phyloP scores from a whole-genome alignment of 306 rosid species.

The Sophora flavescens region DNA sequence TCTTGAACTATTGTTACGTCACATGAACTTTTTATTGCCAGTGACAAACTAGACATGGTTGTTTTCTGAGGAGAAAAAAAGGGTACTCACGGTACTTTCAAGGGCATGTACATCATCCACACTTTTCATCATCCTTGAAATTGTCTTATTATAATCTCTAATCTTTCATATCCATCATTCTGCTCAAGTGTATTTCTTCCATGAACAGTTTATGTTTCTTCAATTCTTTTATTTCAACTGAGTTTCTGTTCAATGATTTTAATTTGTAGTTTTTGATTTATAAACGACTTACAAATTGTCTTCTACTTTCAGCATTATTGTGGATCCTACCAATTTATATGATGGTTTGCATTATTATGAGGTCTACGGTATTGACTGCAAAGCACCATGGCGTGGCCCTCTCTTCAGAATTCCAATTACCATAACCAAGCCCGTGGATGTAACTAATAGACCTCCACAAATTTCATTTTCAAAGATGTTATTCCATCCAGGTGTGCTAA shows the following conservation, averaged over 20 bases:
- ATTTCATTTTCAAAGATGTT: conserved; percentile 73
- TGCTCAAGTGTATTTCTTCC: conserved; percentile 23
- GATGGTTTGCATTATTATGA: conserved; percentile 94
- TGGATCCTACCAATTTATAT: conserved; percentile 79
- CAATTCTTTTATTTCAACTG: conserved; percentile 31
- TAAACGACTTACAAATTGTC: conserved; percentile 38
- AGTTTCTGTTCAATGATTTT: conserved; percentile 21
- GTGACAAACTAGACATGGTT: conserved; percentile 32
- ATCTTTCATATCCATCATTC: conserved; percentile 18
- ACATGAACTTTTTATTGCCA: conserved; percentile 21
- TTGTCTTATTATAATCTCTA: conserved; percentile 33
- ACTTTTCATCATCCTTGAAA: conserved; percentile 22
- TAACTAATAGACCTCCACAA: conserved; percentile 69
- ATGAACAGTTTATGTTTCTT: neutral
- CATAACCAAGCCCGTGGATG: conserved; percentile 79
- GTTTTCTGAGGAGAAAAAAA: neutral
- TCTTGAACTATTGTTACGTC: conserved; percentile 6
- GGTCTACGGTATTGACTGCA: conserved; percentile 88
- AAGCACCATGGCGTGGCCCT: conserved; percentile 98
- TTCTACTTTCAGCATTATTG: conserved; percentile 73
- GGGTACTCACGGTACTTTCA: neutral
- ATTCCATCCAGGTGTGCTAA: conserved; percentile 82
- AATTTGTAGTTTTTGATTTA: conserved; percentile 32
- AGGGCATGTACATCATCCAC: conserved; percentile 10
- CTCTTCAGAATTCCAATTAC: conserved; percentile 94